A percentile compares a stretch with the other conserved stretches of the same genome.
These are phyloP conservation scores for Apiotrichum akiyoshidainum DNA, from an alignment of 1,284 basidiomycete genomes.

Conservation along the genomic window DNA sequence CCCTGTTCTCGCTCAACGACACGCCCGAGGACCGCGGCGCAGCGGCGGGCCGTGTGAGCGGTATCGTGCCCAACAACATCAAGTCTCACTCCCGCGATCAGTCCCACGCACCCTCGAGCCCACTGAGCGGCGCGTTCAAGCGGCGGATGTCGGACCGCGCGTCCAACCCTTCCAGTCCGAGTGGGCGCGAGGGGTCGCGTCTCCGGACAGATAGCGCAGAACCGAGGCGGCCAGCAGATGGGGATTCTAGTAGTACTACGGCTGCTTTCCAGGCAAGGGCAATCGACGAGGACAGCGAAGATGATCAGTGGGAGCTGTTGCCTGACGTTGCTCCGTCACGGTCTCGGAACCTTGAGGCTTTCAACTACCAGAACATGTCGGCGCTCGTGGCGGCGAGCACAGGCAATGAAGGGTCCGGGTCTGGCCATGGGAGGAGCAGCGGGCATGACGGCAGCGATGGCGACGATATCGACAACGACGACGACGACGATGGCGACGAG, in stretches of 20 bases:
- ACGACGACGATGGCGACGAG: too few species aligned
- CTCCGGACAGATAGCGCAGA: slow-evolving; percentile 2
- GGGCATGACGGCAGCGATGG: too few species aligned
- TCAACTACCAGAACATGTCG: too few species aligned
- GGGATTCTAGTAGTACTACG: not conserved
- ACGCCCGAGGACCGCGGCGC: slow-evolving; percentile 38
- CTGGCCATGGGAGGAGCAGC: too few species aligned
- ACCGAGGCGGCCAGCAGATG: not conserved
- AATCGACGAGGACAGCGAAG: not conserved
- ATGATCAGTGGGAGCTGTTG: not conserved
- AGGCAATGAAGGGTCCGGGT: too few species aligned
- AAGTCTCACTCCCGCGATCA: not conserved
- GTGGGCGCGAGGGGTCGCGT: not conserved
- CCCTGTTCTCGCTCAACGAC: slow-evolving; percentile 75
- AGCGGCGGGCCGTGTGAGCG: not conserved
- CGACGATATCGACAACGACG: too few species aligned
- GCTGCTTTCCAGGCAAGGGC: too few species aligned
- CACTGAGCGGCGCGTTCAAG: slow-evolving; percentile 3
- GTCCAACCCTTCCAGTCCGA: not conserved
- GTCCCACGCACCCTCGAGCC: not conserved
- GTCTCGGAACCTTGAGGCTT: too few species aligned
- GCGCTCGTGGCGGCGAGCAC: too few species aligned
- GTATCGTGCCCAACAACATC: slow-evolving; percentile 12
- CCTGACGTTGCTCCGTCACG: too few species aligned
- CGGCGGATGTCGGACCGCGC: slow-evolving; percentile 10